Base-by-base conservation (phyloP, 1,284 basidiomycete species). In the Malassezia globosa region DNA sequence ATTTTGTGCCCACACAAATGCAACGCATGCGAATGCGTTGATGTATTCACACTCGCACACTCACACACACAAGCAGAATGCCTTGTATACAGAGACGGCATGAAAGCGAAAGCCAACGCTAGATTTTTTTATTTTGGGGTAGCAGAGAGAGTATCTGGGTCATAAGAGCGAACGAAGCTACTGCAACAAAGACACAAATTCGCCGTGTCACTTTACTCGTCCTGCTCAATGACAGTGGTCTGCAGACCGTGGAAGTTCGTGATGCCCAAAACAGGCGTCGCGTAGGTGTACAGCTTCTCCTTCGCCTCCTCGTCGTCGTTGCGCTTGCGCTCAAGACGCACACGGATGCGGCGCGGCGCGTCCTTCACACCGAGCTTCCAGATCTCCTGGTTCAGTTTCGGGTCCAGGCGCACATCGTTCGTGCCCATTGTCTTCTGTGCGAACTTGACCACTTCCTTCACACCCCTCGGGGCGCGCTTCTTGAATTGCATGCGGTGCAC, bases 261-360 rank as follows among this genome's bases (percentile, higher is more conserved):
- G 54, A 69, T 66, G 48, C 68, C 68, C 49, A 67, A 59, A 23
- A 70, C 61, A 35, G 61, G 64, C 36, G 67, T 58, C 44, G 59
- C 65, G 61, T 66, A 64, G 42, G 64, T 67, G 64, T 67, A 70
- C 39, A 70, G 66, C 62, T 66, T 68, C 66, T 70, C 68, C 66
- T 70, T 70, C 48, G 68, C 68, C 39, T 63, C 63, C 61, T 70
- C 68, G 59, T 70, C 68, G 59, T 70, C 68, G 60, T 70, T 70
- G 48, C 68, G 66, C 66, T 68, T 69, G 56, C 68, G 64, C 59
- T 70, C 68, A 27, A 70, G 60, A 40, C 66, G 59, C 33, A 70
- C 66, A 41, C 68, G 64, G 33, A 70, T 51, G 26, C 68, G 58
- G 51, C 64, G 58, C 40, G 68, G 68, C 42, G 67, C 62, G 53